A percentile compares a stretch with the other conserved stretches of the same genome.
Evolutionary conservation across 1,139 yeast species (phyloP).

Genomic region (Magnusiomyces paraingens): DNA sequence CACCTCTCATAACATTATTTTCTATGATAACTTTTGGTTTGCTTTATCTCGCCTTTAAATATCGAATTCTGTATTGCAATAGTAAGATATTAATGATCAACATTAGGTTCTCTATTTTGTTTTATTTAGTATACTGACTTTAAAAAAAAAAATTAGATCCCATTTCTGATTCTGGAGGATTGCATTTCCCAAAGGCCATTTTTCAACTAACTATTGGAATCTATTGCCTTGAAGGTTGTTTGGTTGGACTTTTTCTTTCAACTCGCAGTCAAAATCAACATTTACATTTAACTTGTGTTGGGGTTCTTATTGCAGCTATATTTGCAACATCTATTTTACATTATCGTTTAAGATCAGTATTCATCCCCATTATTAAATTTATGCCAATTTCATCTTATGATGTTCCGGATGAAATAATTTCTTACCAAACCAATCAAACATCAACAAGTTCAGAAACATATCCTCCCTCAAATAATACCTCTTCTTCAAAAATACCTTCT

Average conservation of each 20-base stretch:
- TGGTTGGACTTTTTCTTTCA: conserved; percentile 66
- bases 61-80: conserved; percentile 45
- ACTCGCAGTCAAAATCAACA: conserved; percentile 41
- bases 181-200: conserved; percentile 64
- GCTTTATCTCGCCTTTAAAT: conserved; percentile 60
- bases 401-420: background rate
- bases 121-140: conserved; percentile 2
- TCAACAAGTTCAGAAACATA: background rate
- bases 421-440: background rate
- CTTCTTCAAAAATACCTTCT: background rate
- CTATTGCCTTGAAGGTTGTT: conserved; percentile 69
- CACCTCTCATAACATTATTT: conserved; percentile 68
- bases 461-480: background rate
- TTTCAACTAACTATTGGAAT: conserved; percentile 72
- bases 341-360: conserved; percentile 11
- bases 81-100: conserved; percentile 19
- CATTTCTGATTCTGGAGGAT: conserved; percentile 63
- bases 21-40: conserved; percentile 52
- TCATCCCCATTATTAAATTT: conserved; percentile 14
- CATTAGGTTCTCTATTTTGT: background rate
- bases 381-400: conserved; percentile 12
- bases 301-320: conserved; percentile 16
- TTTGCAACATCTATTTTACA: conserved; percentile 16
- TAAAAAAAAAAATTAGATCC: conserved; percentile 22
- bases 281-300: conserved; percentile 20